These are phyloP conservation scores for Clonostachys chloroleuca DNA, from an alignment of 2,329 filamentous ascomycete species.

Conservation along the genomic window DNA sequence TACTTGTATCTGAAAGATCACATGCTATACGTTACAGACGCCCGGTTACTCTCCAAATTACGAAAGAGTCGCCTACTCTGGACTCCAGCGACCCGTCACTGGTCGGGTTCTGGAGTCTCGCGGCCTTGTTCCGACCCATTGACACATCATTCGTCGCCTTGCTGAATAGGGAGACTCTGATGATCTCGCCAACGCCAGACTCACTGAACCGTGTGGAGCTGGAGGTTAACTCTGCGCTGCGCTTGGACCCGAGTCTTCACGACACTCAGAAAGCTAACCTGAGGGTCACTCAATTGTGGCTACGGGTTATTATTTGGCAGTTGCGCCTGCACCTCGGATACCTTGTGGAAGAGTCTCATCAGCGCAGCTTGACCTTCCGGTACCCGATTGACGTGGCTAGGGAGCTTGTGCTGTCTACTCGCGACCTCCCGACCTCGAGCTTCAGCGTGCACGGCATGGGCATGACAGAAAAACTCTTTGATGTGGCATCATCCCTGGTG, in stretches of 20 bases:
- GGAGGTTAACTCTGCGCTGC: slow-evolving; percentile 27
- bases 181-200: slow-evolving; percentile 19
- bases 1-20: slow-evolving; percentile 35
- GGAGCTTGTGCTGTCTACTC: slow-evolving; percentile 29
- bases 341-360: slow-evolving; percentile 22
- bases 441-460: slow-evolving; percentile 38
- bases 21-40: slow-evolving; percentile 38
- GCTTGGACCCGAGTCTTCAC: slow-evolving; percentile 22
- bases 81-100: slow-evolving; percentile 21
- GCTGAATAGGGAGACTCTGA: slow-evolving; percentile 28
- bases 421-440: slow-evolving; percentile 27
- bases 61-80: slow-evolving; percentile 22
- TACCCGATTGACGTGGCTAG: slow-evolving; percentile 36
- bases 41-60: slow-evolving; percentile 36
- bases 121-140: slow-evolving; percentile 31
- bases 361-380: slow-evolving; percentile 30
- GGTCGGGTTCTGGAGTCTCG: slow-evolving; percentile 31
- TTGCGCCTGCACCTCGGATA: slow-evolving; percentile 34
- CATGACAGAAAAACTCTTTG: slow-evolving; percentile 40
- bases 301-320: slow-evolving; percentile 39
- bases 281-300: slow-evolving; percentile 37
- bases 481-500: slow-evolving; percentile 35
- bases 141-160: slow-evolving; percentile 35
- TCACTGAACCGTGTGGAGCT: slow-evolving; percentile 27
- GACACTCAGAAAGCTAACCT: slow-evolving; percentile 39